These are phyloP conservation scores for Fusarium protoensiforme DNA, from an alignment of 2,329 filamentous ascomycete species.

Conservation along the genomic window DNA sequence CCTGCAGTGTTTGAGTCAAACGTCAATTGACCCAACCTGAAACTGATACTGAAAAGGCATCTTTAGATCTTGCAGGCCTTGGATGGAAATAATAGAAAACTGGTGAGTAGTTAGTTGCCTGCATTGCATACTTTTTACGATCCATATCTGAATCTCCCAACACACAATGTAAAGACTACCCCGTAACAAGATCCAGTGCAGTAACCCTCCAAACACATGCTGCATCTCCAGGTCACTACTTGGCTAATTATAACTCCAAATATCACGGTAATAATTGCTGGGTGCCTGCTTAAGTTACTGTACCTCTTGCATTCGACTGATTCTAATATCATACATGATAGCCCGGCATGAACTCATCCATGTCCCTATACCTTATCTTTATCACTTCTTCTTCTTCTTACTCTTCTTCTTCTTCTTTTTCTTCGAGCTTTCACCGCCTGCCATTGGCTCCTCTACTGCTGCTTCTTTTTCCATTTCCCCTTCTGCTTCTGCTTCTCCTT, in stretches of 20 bases:
- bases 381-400: conserved; percentile 21
- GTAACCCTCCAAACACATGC: neutral
- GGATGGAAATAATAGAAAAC: neutral
- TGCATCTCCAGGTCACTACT: neutral
- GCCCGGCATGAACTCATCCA: neutral
- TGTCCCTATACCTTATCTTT: neutral
- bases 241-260: neutral
- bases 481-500: neutral
- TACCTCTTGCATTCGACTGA: neutral
- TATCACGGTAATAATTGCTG: neutral
- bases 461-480: neutral
- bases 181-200: neutral
- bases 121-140: neutral
- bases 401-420: conserved; percentile 29
- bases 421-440: conserved; percentile 3
- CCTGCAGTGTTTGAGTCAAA: neutral
- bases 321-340: neutral
- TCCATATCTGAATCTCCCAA: neutral
- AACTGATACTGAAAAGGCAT: neutral
- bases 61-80: neutral
- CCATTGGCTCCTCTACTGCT: neutral
- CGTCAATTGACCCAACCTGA: neutral
- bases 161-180: neutral
- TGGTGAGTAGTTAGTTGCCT: neutral
- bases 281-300: neutral